phyloP scores from a whole-genome alignment of 805 yeast genomes.

The Nematodospora valgi region DNA sequence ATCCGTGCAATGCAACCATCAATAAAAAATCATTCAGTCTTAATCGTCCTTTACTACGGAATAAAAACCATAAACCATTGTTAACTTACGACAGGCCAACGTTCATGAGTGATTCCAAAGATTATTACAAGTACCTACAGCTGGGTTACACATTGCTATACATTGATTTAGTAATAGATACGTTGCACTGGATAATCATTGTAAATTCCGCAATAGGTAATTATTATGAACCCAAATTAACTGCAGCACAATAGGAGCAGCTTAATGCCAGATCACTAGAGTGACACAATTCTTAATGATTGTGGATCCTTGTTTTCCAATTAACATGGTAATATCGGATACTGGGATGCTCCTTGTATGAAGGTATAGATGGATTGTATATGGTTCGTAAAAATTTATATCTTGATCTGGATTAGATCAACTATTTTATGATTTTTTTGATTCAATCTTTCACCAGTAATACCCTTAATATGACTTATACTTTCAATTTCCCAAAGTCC shows the following conservation, averaged over 20 bases:
- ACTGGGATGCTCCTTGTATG: neutral
- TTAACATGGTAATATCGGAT: neutral
- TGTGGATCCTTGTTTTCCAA: neutral
- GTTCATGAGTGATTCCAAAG: no score
- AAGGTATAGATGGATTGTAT: neutral
- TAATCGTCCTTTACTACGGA: no score
- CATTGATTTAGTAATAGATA: no score
- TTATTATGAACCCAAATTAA: no score
- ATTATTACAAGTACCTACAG: no score
- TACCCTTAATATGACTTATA: neutral
- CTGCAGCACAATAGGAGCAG: neutral
- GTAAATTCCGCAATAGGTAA: no score
- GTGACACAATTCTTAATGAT: neutral
- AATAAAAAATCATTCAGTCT: no score
- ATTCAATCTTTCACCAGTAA: neutral
- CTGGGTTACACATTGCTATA: no score
- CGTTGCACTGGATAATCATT: no score
- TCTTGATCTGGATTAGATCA: neutral
- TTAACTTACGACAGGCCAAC: no score
- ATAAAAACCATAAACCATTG: no score
- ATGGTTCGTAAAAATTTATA: neutral
- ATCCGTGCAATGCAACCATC: no score
- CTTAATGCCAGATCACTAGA: neutral
- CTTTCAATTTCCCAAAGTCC: conserved; percentile 1
- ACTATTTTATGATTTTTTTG: neutral